These are phyloP conservation scores for Mortierella alpina DNA, from an alignment of 192 early-diverging fungal species.

Conservation along the genomic window DNA sequence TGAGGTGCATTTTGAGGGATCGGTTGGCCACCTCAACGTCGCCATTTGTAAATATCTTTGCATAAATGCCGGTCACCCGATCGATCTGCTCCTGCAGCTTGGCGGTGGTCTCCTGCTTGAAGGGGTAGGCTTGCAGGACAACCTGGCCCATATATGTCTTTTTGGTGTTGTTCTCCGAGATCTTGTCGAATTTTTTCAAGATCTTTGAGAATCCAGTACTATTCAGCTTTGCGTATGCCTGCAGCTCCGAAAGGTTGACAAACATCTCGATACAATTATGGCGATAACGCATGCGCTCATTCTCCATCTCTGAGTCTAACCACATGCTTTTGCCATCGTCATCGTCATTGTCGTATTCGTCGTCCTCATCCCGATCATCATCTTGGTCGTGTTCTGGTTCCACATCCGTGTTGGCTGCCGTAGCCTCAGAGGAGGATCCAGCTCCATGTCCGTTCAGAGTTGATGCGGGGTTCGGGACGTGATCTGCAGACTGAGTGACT, in stretches of 20 bases:
- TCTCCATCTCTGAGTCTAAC: slow-evolving; percentile 50
- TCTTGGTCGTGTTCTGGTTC: not conserved
- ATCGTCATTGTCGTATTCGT: slow-evolving; percentile 33
- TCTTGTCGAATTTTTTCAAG: slow-evolving; percentile 98
- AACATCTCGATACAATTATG: slow-evolving; percentile 79
- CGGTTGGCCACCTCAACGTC: slow-evolving; percentile 72
- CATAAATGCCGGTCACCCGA: slow-evolving; percentile 70
- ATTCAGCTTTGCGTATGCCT: slow-evolving; percentile 90
- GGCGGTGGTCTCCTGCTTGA: slow-evolving; percentile 71
- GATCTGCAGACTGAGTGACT: slow-evolving; percentile 5
- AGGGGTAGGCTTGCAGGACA: slow-evolving; percentile 77
- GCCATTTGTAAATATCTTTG: slow-evolving; percentile 68
- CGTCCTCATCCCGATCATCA: slow-evolving; percentile 18
- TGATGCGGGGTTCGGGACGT: slow-evolving; percentile 12
- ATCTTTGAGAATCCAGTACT: slow-evolving; percentile 94
- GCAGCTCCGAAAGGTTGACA: slow-evolving; percentile 85
- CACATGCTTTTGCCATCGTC: slow-evolving; percentile 41
- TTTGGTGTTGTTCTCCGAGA: slow-evolving; percentile 79
- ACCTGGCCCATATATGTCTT: slow-evolving; percentile 72
- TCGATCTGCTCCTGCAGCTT: slow-evolving; percentile 73
- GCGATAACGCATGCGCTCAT: slow-evolving; percentile 51
- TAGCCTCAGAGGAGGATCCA: slow-evolving; percentile 20
- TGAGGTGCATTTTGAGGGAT: slow-evolving; percentile 83
- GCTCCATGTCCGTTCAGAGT: slow-evolving; percentile 6
- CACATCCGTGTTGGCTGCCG: not conserved